Evolutionary conservation across 2,329 filamentous ascomycete genomes (phyloP), one percentile per base, ranked within the genome.

Genomic region (Emmonsiellopsis sp.): DNA sequence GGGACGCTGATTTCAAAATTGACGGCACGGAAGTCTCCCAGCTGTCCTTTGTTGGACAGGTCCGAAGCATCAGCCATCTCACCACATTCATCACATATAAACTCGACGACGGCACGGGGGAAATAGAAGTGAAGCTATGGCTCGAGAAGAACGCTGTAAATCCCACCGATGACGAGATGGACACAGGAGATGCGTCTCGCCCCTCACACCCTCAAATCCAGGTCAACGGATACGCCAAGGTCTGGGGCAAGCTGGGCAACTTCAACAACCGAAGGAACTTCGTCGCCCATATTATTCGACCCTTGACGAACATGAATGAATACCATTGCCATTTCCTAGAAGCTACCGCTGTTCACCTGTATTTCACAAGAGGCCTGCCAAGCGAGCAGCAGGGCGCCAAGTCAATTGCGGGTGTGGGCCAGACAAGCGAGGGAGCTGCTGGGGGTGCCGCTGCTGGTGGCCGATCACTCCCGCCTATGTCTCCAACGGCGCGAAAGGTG

Each of bases 51-150:
- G 83, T 98, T 56, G 93, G 89, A 51, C 92, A 96, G 77, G 85
- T 98, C 63, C 89, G 90, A 68, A 84, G 84, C 72, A 84, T 96
- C 71, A 87, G 83, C 66, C 80, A 81, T n/a, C 89, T 95, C 74
- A 81, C 86, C 41, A 96, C 92, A 61, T 94, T 95, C 74, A 84
- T 90, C 61, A 95, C 89, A 45, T 95, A 94, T 79, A 87, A 85
- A 65, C 77, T 98, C 63, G 93, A 98, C 73, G 93, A 98, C 71
- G 93, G 93, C 68, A 98, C 94, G 1, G 91, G 89, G 56, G 79
- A 84, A 57, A 85, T 96, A 63, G 94, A 98, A 71, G 91, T 60
- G 81, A 83, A 64, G 65, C 71, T 56, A 60, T 70, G 64, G 71
- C 57, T 62, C 34, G 61, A 83, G 65, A 79, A 79, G 69, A 65